A percentile compares a stretch with the other conserved stretches of the same genome.
phyloP scores from a whole-genome alignment of 768 basidiomycete genomes.

The Boletus bicolor region DNA sequence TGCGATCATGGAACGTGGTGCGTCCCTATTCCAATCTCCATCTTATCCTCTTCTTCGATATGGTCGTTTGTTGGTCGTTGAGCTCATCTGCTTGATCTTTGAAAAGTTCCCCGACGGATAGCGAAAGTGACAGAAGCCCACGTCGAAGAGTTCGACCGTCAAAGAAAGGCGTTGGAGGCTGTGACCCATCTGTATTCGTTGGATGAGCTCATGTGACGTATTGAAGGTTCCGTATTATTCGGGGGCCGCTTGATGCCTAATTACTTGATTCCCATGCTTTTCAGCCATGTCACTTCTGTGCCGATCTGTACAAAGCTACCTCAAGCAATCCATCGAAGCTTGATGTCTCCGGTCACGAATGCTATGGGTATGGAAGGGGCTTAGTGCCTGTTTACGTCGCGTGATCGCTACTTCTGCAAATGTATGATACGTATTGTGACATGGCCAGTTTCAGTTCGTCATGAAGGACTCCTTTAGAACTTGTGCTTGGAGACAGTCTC shows the following conservation, averaged over 20 bases:
- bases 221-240: no score
- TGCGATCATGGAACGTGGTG: constrained; percentile 10
- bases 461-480: constrained; percentile 9
- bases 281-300: neutral
- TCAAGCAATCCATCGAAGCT: neutral
- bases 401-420: neutral
- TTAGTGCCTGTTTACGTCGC: neutral
- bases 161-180: neutral
- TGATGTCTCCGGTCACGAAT: neutral
- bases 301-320: neutral
- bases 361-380: neutral
- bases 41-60: neutral
- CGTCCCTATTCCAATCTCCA: neutral
- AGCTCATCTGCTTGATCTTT: neutral
- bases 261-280: no score
- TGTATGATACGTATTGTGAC: neutral
- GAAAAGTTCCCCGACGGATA: constrained; percentile 11
- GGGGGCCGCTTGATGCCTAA: neutral
- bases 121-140: constrained; percentile 11
- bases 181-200: constrained; percentile 6
- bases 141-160: constrained; percentile 9
- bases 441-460: neutral
- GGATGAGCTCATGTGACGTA: constrained; percentile 14
- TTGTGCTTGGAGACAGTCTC: constrained; percentile 42
- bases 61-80: neutral